phyloP scores from a whole-genome alignment of 2,329 filamentous ascomycete genomes.

The Phoma herbarum region DNA sequence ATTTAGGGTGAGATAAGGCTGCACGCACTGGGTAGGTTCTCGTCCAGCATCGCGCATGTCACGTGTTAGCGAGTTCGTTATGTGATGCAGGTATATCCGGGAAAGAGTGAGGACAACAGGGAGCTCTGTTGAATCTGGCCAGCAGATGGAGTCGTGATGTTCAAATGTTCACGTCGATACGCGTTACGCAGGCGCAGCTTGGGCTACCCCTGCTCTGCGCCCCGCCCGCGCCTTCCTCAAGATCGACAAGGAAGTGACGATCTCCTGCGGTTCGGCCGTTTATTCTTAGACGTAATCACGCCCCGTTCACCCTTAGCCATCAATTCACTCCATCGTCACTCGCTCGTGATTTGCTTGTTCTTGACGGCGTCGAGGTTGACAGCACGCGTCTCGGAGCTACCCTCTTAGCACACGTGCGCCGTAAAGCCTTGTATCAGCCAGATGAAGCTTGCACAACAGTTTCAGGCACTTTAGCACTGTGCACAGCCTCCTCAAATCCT shows the following conservation, averaged over 20 bases:
- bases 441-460: conserved; percentile 17
- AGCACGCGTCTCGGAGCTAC: neutral
- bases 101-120: neutral
- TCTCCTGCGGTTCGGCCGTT: conserved; percentile 9
- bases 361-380: neutral
- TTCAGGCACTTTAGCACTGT: conserved; percentile 12
- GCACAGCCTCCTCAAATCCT: conserved; percentile 15
- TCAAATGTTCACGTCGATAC: conserved; percentile 19
- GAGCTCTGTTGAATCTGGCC: neutral
- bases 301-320: neutral
- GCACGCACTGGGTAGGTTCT: conserved; percentile 78
- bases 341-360: conserved; percentile 1
- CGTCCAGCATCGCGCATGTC: conserved; percentile 77
- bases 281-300: conserved; percentile 16
- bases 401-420: conserved; percentile 1
- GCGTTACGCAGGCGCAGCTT: conserved; percentile 23
- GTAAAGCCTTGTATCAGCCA: conserved; percentile 13
- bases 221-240: conserved; percentile 18
- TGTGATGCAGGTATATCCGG: neutral
- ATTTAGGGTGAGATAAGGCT: neutral
- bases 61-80: conserved; percentile 3
- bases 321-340: neutral
- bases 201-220: conserved; percentile 12
- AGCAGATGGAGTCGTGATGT: conserved; percentile 15
- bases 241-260: conserved; percentile 2